Percentiles rank a stretch among this genome's conserved stretches.
Conservation (phyloP, 2,329 filamentous ascomycete genomes). For the Trichoderma cornu-damae region DNA sequence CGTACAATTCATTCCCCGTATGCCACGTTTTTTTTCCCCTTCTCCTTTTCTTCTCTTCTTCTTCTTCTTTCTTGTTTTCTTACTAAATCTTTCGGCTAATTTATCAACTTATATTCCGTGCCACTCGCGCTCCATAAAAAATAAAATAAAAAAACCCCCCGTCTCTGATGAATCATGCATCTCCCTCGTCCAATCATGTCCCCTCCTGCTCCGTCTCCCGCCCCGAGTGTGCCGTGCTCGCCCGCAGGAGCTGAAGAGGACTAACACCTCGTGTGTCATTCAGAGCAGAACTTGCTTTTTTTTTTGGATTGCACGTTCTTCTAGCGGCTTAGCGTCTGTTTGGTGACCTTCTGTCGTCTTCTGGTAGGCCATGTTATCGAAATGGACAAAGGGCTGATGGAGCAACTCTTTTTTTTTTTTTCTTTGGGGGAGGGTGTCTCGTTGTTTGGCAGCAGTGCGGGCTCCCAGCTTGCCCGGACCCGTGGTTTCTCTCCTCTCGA, state of each 20-base stretch:
- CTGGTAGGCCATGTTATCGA: background rate
- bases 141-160: no score
- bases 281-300: background rate
- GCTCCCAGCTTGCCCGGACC: background rate
- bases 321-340: slow-evolving; percentile 1
- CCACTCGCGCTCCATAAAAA: background rate
- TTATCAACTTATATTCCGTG: background rate
- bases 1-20: no score
- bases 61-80: no score
- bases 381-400: background rate
- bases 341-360: background rate
- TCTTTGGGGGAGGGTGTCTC: no score
- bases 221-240: slow-evolving; percentile 2
- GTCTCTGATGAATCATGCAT: background rate
- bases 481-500: background rate
- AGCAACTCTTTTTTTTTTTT: no score
- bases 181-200: background rate
- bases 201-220: background rate
- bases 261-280: background rate
- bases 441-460: background rate
- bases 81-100: background rate
- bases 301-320: no score
- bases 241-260: slow-evolving; percentile 3
- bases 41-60: no score
- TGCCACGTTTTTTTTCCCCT: background rate